Conservation (phyloP, 768 basidiomycete genomes). For the Auricularia cornea region DNA sequence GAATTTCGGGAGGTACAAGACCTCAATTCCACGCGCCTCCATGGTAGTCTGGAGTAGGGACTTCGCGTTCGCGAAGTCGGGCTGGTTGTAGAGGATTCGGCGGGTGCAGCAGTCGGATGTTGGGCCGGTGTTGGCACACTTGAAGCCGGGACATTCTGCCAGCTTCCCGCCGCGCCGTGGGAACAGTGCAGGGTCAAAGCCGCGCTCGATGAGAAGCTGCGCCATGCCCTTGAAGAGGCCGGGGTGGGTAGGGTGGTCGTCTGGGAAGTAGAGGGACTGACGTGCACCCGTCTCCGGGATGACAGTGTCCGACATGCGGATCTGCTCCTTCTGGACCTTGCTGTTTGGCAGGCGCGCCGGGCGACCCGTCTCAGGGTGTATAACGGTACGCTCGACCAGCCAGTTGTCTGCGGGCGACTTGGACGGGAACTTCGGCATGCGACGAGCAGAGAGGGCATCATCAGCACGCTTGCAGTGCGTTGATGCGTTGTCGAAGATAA, state of each 20-base stretch:
- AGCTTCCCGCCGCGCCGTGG: conserved; percentile 1
- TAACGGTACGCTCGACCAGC: background rate
- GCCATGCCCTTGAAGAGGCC: conserved; percentile 26
- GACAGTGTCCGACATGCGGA: conserved; percentile 2
- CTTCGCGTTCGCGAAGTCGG: conserved; percentile 24
- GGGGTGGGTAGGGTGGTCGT: conserved; percentile 24
- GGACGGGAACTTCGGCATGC: conserved; percentile 14
- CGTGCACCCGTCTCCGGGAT: background rate
- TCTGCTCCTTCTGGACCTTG: conserved; percentile 1
- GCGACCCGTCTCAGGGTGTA: background rate
- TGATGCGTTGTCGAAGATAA: conserved; percentile 9
- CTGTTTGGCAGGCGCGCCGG: conserved; percentile 7
- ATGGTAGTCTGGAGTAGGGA: conserved; percentile 1
- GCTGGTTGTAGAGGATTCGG: conserved; percentile 23
- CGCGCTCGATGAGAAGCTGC: conserved; percentile 18
- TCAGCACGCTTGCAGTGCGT: conserved; percentile 11
- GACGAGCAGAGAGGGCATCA: conserved; percentile 11
- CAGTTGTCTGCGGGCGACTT: background rate
- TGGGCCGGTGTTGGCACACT: conserved; percentile 16
- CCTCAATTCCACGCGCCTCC: conserved; percentile 3
- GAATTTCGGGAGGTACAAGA: conserved; percentile 24
- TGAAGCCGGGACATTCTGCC: conserved; percentile 20
- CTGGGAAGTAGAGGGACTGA: conserved; percentile 19
- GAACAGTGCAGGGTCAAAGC: background rate
- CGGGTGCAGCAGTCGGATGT: conserved; percentile 20